Evolutionary conservation across 1,284 basidiomycete genomes (phyloP), one percentile per base, ranked within the genome.

Genomic region (Salmacisia buchloeana): DNA sequence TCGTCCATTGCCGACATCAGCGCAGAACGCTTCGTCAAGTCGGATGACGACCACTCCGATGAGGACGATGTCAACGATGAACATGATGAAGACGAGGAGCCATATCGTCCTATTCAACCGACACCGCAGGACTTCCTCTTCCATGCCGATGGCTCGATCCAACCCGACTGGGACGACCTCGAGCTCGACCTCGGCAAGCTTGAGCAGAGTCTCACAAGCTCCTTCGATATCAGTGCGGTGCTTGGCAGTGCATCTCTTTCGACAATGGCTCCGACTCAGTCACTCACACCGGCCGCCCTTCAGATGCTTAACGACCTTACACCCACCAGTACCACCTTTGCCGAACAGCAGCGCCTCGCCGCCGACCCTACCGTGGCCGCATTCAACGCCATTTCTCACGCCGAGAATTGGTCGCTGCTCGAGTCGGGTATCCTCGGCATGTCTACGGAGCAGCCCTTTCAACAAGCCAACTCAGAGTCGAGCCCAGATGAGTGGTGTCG

Each of bases 151-250:
- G 49, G 49, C 4, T 31, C 49, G 6, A 27, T 54, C 12, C 61
- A 43, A n/a, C 36, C 64, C 27, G 58, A 60, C 35, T 60, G 66
- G 12, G 52, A 49, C 31, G 46, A 60, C 7, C 54, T 69, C 5
- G 41, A 64, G 35, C 33, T 66, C 31, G 61, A 63, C 34, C 27
- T 35, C 23, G 25, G 18, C 2, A 45, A 60, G 0, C 39, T 71
- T 13, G 33, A 61, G 39, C 61, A 63, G 34, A 66, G 62, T 18
- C 29, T 70, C 2, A 61, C 41, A 15, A 21, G 23, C 18, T 43
- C 41, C 23, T n/a, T 43, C 41, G 10, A 12, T 1, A 43, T 43
- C 18, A 21, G 41, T 7, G 41, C 41, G 6, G 18, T 21, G 18
- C 41, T 43, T 18, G 41, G 7, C 41, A 43, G 10, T 18, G 41